These are phyloP conservation scores for Cenchrus fungigraminus DNA, from an alignment of 176 grass and related monocot species.

Conservation along the genomic window DNA sequence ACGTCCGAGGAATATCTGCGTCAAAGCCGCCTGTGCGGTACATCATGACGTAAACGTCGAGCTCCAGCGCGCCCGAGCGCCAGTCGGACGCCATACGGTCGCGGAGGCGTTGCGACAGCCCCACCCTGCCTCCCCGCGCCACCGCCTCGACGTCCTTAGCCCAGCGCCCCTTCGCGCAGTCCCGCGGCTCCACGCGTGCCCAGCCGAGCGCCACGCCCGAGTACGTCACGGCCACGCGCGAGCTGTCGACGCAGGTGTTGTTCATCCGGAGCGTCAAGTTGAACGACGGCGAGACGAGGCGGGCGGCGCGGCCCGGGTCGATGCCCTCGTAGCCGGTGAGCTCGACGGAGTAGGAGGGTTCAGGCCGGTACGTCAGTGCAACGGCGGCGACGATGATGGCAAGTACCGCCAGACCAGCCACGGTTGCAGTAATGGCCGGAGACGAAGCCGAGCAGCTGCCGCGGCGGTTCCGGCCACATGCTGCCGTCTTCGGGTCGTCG, in stretches of 20 bases:
- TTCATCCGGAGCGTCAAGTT: slow-evolving; percentile 4
- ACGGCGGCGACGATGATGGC: not conserved
- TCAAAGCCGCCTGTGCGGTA: not conserved
- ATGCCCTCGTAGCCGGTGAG: slow-evolving; percentile 37
- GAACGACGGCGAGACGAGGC: slow-evolving; percentile 37
- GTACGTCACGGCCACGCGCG: slow-evolving; percentile 17
- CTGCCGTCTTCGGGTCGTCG: not conserved
- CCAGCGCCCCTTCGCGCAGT: slow-evolving; percentile 13
- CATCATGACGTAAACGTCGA: slow-evolving; percentile 21
- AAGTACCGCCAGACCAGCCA: too few species aligned
- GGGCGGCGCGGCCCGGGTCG: slow-evolving; percentile 8
- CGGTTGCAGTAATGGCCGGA: too few species aligned
- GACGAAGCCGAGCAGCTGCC: not conserved
- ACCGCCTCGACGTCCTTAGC: not conserved
- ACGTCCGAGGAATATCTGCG: not conserved
- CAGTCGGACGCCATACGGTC: slow-evolving; percentile 27
- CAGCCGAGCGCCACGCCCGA: slow-evolving; percentile 32
- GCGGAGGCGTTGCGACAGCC: slow-evolving; percentile 31
- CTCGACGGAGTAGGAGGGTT: not conserved
- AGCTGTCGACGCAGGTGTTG: slow-evolving; percentile 14
- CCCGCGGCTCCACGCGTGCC: slow-evolving; percentile 24
- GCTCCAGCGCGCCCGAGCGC: not conserved
- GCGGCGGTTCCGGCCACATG: not conserved
- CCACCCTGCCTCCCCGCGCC: slow-evolving; percentile 18
- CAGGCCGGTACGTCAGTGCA: not conserved